phyloP scores from a whole-genome alignment of 768 basidiomycete genomes.

The Amanita rimosa region DNA sequence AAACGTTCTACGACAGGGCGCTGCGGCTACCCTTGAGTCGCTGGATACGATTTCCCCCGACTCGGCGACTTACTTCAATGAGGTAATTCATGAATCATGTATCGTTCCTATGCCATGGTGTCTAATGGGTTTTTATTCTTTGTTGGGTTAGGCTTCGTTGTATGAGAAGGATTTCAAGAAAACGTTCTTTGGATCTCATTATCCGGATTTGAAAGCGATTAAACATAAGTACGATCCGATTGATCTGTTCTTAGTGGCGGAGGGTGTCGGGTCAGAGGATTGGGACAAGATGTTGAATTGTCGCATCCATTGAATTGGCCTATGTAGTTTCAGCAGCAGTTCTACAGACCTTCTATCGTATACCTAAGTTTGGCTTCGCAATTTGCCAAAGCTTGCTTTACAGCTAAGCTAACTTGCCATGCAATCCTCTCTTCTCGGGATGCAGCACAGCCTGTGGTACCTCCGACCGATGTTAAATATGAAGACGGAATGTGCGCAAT shows the following conservation, averaged over 20 bases:
- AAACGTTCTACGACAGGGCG: constrained; percentile 6
- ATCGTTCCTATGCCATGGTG: background rate
- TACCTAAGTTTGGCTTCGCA: no score
- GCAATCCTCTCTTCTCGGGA: no score
- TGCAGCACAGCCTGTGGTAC: no score
- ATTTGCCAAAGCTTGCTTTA: no score
- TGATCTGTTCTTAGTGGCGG: constrained; percentile 30
- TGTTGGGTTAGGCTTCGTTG: constrained; percentile 34
- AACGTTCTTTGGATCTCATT: constrained; percentile 37
- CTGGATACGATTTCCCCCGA: constrained; percentile 19
- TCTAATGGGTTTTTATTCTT: no score
- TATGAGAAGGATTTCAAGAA: constrained; percentile 28
- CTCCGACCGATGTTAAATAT: no score
- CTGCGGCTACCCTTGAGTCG: constrained; percentile 11
- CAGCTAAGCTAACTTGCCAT: no score
- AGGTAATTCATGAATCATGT: constrained; percentile 31
- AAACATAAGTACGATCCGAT: constrained; percentile 34
- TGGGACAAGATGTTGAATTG: constrained; percentile 26
- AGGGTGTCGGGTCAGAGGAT: constrained; percentile 39
- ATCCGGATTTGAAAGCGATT: constrained; percentile 25
- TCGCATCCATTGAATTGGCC: background rate
- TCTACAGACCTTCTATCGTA: no score
- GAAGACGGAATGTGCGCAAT: no score
- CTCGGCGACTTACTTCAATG: constrained; percentile 36
- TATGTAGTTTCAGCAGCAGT: no score